phyloP scores from a whole-genome alignment of 768 basidiomycete genomes.

The Harrya chromipes region DNA sequence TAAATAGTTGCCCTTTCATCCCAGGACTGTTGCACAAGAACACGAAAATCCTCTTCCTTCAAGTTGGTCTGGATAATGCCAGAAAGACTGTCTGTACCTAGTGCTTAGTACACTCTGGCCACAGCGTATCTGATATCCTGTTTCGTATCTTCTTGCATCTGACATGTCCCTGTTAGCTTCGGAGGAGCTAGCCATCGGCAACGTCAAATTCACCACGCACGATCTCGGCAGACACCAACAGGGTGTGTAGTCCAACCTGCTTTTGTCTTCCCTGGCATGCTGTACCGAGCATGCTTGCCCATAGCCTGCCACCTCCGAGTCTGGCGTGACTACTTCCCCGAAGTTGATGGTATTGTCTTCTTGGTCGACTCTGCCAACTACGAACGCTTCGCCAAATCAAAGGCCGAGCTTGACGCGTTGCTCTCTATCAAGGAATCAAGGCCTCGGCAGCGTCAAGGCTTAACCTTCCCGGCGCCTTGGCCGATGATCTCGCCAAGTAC shows the following conservation, averaged over 20 bases:
- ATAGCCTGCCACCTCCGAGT: slow-evolving; percentile 92
- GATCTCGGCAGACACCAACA: slow-evolving; percentile 98
- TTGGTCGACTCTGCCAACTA: slow-evolving; percentile 96
- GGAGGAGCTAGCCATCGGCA: slow-evolving; percentile 97
- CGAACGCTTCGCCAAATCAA: slow-evolving; percentile 94
- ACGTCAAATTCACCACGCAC: slow-evolving; percentile 98
- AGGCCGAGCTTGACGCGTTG: slow-evolving; percentile 95
- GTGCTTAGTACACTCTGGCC: background rate
- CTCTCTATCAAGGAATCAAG: slow-evolving; percentile 94
- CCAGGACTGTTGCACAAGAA: slow-evolving; percentile 93
- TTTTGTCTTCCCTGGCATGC: background rate
- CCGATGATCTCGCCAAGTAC: no score
- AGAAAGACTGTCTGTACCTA: slow-evolving; percentile 83
- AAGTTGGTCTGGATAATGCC: slow-evolving; percentile 96
- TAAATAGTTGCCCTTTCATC: background rate
- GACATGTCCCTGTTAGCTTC: slow-evolving; percentile 59
- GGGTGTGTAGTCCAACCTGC: slow-evolving; percentile 45
- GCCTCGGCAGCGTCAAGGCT: no score
- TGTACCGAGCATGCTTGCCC: background rate
- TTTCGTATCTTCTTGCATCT: slow-evolving; percentile 2
- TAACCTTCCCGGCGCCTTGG: no score
- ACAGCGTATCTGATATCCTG: slow-evolving; percentile 2
- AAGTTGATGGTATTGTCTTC: slow-evolving; percentile 98
- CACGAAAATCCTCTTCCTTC: slow-evolving; percentile 99
- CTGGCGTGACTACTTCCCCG: slow-evolving; percentile 99